phyloP scores from a whole-genome alignment of 2,329 filamentous ascomycete genomes.

The Aphanocladium album region DNA sequence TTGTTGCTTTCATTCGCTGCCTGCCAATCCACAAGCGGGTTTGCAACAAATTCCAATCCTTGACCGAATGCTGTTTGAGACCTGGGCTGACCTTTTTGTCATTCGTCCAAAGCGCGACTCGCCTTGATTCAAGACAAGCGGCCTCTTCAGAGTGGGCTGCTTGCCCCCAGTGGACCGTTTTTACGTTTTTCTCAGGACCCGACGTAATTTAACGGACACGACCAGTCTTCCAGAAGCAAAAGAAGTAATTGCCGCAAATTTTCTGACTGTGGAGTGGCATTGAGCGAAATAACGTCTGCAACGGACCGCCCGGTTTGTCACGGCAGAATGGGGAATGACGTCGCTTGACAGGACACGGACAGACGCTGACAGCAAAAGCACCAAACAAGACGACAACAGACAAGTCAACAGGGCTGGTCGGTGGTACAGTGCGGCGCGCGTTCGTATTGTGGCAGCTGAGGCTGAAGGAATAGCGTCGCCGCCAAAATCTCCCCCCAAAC shows the following conservation, averaged over 20 bases:
- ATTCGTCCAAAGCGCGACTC: too few relatives aligned
- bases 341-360: neutral
- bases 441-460: neutral
- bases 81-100: too few relatives aligned
- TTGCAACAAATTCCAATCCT: neutral
- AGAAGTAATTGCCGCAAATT: slow-evolving; percentile 4
- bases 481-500: neutral
- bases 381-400: neutral
- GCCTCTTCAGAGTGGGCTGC: too few relatives aligned
- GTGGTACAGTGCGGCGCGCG: neutral
- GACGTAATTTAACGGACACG: slow-evolving; percentile 3
- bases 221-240: neutral
- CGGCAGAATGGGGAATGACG: neutral
- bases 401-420: too few relatives aligned
- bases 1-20: neutral
- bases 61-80: neutral
- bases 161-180: neutral
- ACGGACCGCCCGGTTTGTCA: slow-evolving; percentile 1
- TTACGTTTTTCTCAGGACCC: neutral
- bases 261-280: neutral
- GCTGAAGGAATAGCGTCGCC: neutral
- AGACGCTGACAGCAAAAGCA: too few relatives aligned
- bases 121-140: neutral
- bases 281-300: neutral
- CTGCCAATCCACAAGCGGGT: too few relatives aligned